Conservation (phyloP, 2,329 filamentous ascomycete genomes). For the Pseudogymnoascus destructans region DNA sequence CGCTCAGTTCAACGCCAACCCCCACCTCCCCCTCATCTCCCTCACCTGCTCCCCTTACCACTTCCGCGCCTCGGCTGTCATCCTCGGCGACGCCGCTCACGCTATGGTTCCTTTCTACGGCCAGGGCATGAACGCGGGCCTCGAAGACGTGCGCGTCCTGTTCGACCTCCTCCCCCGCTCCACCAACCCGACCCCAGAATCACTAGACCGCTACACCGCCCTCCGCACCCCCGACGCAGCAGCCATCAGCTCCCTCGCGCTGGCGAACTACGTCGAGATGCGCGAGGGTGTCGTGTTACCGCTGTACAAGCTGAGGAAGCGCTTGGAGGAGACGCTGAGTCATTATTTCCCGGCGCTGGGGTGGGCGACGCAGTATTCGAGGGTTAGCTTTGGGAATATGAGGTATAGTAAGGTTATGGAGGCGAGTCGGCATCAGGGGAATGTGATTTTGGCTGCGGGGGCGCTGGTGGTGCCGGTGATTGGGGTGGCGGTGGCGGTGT, state of each 20-base stretch:
- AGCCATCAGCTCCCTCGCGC: slow-evolving; percentile 82
- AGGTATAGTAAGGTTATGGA: slow-evolving; percentile 71
- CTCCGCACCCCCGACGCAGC: slow-evolving; percentile 67
- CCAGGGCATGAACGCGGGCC: slow-evolving; percentile 92
- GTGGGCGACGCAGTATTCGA: slow-evolving; percentile 84
- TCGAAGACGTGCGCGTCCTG: slow-evolving; percentile 84
- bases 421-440: slow-evolving; percentile 56
- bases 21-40: slow-evolving; percentile 82
- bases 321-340: slow-evolving; percentile 70
- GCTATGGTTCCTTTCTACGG: slow-evolving; percentile 99
- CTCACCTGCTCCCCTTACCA: slow-evolving; percentile 90
- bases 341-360: slow-evolving; percentile 63
- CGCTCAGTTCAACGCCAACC: slow-evolving; percentile 65
- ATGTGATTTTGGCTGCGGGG: slow-evolving; percentile 31
- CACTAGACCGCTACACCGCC: slow-evolving; percentile 62
- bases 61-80: slow-evolving; percentile 61
- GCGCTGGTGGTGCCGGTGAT: slow-evolving; percentile 9
- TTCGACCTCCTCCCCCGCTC: slow-evolving; percentile 54
- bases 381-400: slow-evolving; percentile 89
- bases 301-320: slow-evolving; percentile 69
- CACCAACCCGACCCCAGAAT: slow-evolving; percentile 46
- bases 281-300: slow-evolving; percentile 67
- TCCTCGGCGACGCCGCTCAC: slow-evolving; percentile 87
- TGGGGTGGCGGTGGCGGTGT: neutral
- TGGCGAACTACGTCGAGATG: slow-evolving; percentile 93